Evolutionary conservation across 441 rosid species (phyloP).

Genomic region (Isatis lusitanica): DNA sequence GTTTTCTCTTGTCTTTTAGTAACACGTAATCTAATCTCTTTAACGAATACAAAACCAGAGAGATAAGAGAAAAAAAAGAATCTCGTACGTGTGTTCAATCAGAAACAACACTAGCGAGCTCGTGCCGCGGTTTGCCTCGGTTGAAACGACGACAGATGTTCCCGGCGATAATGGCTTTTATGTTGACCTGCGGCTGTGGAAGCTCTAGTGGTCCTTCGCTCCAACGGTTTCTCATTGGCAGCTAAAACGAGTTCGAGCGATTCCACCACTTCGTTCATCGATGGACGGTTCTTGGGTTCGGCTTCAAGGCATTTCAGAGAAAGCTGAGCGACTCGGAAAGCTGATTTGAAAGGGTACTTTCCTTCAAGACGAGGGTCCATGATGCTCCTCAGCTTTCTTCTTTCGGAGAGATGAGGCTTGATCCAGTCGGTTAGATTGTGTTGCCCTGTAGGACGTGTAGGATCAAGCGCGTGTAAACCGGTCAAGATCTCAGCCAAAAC

Average conservation of each 20-base stretch:
- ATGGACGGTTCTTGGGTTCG: conserved; percentile 70
- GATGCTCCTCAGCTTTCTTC: conserved; percentile 55
- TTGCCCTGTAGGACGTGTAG: conserved; percentile 53
- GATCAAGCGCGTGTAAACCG: conserved; percentile 67
- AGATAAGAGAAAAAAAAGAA: not conserved
- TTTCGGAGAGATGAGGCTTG: conserved; percentile 56
- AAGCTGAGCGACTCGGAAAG: conserved; percentile 60
- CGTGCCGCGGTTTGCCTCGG: conserved; percentile 39
- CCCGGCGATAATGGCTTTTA: conserved; percentile 44
- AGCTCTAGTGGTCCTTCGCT: conserved; percentile 46
- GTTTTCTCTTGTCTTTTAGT: conserved; percentile 12
- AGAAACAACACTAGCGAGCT: conserved; percentile 33
- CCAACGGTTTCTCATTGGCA: conserved; percentile 44
- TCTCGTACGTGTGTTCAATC: conserved; percentile 15
- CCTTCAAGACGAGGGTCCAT: conserved; percentile 77
- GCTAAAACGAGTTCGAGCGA: conserved; percentile 56
- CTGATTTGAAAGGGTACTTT: conserved; percentile 61
- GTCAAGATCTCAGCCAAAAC: conserved; percentile 79
- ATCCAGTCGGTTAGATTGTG: conserved; percentile 69
- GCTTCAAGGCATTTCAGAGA: conserved; percentile 59
- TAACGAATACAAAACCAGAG: conserved; percentile 14
- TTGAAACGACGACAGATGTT: conserved; percentile 58
- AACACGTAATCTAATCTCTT: conserved; percentile 1
- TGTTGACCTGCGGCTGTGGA: conserved; percentile 28
- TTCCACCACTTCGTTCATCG: conserved; percentile 73